Evolutionary conservation across 768 basidiomycete species (phyloP).

Genomic region (Xerocomellus chrysenteron): DNA sequence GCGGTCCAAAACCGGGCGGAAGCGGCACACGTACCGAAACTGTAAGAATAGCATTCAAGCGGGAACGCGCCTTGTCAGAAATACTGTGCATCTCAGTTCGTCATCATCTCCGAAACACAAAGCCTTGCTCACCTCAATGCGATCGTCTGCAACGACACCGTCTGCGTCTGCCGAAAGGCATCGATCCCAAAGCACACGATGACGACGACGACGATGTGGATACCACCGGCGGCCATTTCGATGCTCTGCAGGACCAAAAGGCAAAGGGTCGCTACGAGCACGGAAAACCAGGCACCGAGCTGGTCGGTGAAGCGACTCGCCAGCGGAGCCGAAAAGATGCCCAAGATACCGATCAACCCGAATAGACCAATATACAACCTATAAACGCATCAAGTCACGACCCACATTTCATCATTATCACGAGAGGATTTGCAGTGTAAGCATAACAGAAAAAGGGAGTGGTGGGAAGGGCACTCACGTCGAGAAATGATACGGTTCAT

Average conservation of each 20-base stretch:
- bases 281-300: conserved; percentile 43
- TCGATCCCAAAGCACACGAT: conserved; percentile 43
- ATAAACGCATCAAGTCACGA: not conserved
- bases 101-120: not conserved
- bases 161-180: conserved; percentile 39
- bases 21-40: conserved; percentile 23
- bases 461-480: conserved; percentile 20
- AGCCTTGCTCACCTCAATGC: conserved; percentile 23
- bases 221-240: conserved; percentile 38
- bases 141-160: conserved; percentile 34
- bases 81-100: conserved; percentile 17
- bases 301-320: conserved; percentile 29
- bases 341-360: conserved; percentile 46
- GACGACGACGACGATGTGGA: conserved; percentile 38
- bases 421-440: not conserved
- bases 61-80: conserved; percentile 28
- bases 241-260: conserved; percentile 31
- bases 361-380: conserved; percentile 44
- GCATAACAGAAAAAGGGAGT: not conserved
- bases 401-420: not conserved
- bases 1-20: not conserved
- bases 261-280: conserved; percentile 34
- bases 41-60: conserved; percentile 30
- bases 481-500: conserved; percentile 39
- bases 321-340: conserved; percentile 31